Evolutionary conservation across 768 basidiomycete species (phyloP), one percentile per base, ranked within the genome.

Genomic region (Omphalotus guepiniiformis): DNA sequence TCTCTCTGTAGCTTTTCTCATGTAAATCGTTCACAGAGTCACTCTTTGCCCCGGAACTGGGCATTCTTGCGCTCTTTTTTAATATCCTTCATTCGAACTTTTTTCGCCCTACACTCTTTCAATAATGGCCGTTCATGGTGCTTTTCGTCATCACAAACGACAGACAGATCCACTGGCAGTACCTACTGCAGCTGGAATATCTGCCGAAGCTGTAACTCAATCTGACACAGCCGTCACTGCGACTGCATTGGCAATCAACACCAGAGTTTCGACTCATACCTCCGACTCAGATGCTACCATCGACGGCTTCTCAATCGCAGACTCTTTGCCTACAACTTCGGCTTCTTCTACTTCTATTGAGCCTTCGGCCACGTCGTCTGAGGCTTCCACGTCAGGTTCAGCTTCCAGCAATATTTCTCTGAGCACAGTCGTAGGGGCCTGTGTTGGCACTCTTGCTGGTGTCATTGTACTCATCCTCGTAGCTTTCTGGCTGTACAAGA

Each of bases 391-490:
- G 9, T 54, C 53, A 1, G 55, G 63, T 27, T 59, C 66, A 22
- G 48, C 54, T 39, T 47, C 60, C 15, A 52, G 56, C 30, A 62
- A 62, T 16, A 75, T 79, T 13, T 58, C 76, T 3, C 54, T 76
- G 48, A 68, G 73, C 48, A 76, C 80, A 4, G 83, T 85, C 27
- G 68, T 88, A 27, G 85, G 75, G 3, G 73, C 74, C 18, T 87
- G 85, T 52, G 66, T 84, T 1, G 84, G 75, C 3, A 79, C 82
- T 21, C 73, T 85, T 55, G 74, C 75, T 30, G 76, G 82, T 37
- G 69, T 74, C 25, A 57, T 72, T 26, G 61, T 76, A 18, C 62
- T 86, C 39, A 69, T 78, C 34, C 54, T 80, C 8, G 63, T 83
- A 43, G 76, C 65, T 34, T 47, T 83, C 35, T 78, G 74, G 67